Evolutionary conservation across 768 basidiomycete species (phyloP).

Genomic region (Arthromyces matolae): DNA sequence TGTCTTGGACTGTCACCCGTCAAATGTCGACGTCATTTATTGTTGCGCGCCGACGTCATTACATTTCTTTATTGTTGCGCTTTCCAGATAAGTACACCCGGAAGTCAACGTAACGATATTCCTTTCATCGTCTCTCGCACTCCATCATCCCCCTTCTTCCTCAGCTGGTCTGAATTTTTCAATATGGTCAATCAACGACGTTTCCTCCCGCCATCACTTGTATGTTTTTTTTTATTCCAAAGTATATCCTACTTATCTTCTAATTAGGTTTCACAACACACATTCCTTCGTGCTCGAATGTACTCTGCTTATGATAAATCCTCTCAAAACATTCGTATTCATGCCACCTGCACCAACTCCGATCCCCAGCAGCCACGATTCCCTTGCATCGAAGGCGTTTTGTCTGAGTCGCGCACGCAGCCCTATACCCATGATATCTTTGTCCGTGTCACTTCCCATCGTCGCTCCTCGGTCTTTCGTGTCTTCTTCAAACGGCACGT

Average conservation of each 20-base stretch:
- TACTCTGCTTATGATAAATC: background rate
- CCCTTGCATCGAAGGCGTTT: background rate
- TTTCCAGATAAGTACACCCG: too few relatives aligned
- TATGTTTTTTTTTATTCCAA: background rate
- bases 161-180: background rate
- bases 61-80: too few relatives aligned
- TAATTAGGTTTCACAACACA: background rate
- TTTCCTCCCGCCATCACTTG: background rate
- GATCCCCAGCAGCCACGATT: background rate
- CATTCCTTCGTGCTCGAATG: background rate
- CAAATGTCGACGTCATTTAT: too few relatives aligned
- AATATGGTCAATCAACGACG: background rate
- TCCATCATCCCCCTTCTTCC: background rate
- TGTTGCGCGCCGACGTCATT: too few relatives aligned
- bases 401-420: background rate
- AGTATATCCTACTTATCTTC: background rate
- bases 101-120: too few relatives aligned
- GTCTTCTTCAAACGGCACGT: constrained; percentile 1
- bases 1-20: too few relatives aligned
- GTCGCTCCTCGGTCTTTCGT: background rate
- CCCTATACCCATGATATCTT: background rate
- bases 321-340: background rate
- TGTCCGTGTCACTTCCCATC: background rate
- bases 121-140: too few relatives aligned
- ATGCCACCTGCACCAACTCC: background rate